Conservation (phyloP, 805 yeast genomes). For the Hanseniaspora valbyensis region DNA sequence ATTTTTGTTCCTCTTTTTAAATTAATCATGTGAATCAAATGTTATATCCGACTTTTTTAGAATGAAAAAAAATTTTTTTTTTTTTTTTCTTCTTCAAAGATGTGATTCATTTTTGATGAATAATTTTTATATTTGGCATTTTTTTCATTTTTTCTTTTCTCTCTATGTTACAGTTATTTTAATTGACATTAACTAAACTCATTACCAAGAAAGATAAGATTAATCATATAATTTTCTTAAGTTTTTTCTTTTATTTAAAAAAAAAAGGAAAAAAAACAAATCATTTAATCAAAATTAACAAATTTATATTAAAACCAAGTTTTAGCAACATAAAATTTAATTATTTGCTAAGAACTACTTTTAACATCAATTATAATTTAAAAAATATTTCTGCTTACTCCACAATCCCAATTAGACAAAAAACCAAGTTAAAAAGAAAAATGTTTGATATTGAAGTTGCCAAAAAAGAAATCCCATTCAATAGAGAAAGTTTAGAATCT, state of each 20-base stretch:
- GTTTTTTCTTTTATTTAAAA: neutral
- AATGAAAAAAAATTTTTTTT: too few relatives aligned
- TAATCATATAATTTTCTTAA: neutral
- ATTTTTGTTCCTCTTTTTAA: too few relatives aligned
- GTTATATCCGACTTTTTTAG: too few relatives aligned
- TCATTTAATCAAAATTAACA: neutral
- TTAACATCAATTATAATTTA: neutral
- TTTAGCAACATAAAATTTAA: constrained; percentile 1
- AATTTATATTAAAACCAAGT: neutral
- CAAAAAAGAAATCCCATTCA: constrained; percentile 37
- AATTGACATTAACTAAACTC: too few relatives aligned
- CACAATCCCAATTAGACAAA: constrained; percentile 20
- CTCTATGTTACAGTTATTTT: too few relatives aligned
- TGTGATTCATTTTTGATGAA: too few relatives aligned
- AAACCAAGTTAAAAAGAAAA: constrained; percentile 23
- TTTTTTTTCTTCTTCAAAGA: too few relatives aligned
- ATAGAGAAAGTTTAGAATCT: constrained; percentile 80
- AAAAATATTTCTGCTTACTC: neutral
- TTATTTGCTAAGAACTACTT: neutral
- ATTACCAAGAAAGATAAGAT: too few relatives aligned
- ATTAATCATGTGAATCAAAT: too few relatives aligned
- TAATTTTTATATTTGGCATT: too few relatives aligned
- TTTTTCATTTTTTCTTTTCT: too few relatives aligned
- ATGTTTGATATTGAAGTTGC: constrained; percentile 28
- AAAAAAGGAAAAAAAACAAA: too few relatives aligned